Evolutionary conservation across 768 basidiomycete genomes (phyloP).

Genomic region (Mrakia blollopis): DNA sequence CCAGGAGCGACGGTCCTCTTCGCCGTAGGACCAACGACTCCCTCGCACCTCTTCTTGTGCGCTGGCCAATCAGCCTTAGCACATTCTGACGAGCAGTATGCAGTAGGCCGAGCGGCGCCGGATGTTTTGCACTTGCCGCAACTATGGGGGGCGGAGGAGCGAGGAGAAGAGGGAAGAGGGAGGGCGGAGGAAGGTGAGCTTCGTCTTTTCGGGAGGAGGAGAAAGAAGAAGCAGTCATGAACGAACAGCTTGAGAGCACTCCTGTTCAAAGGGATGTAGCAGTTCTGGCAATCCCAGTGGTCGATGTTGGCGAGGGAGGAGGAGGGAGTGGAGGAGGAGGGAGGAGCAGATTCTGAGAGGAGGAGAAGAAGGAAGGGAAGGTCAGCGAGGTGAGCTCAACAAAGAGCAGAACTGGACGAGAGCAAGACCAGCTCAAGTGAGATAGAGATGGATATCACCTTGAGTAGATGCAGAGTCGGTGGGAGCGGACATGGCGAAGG

Average conservation of each 20-base stretch:
- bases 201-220: neutral
- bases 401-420: neutral
- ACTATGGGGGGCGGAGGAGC: neutral
- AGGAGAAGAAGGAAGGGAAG: neutral
- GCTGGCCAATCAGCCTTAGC: neutral
- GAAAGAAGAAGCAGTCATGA: neutral
- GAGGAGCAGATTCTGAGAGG: neutral
- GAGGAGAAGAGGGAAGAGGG: neutral
- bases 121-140: slow-evolving; percentile 1
- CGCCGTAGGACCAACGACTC: neutral
- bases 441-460: neutral
- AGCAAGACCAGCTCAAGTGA: neutral
- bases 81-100: slow-evolving; percentile 14
- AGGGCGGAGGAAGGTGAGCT: neutral
- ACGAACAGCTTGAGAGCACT: slow-evolving; percentile 12
- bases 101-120: neutral
- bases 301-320: slow-evolving; percentile 4
- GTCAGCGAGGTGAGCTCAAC: neutral
- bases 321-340: neutral
- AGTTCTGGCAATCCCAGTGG: slow-evolving; percentile 16
- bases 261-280: neutral
- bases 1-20: neutral
- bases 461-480: neutral
- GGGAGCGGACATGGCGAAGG: neutral
- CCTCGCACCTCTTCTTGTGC: slow-evolving; percentile 15